Percentiles rank a stretch among this genome's conserved stretches.
phyloP scores from a whole-genome alignment of 176 grass and related monocot species.

The Chloris gayana region DNA sequence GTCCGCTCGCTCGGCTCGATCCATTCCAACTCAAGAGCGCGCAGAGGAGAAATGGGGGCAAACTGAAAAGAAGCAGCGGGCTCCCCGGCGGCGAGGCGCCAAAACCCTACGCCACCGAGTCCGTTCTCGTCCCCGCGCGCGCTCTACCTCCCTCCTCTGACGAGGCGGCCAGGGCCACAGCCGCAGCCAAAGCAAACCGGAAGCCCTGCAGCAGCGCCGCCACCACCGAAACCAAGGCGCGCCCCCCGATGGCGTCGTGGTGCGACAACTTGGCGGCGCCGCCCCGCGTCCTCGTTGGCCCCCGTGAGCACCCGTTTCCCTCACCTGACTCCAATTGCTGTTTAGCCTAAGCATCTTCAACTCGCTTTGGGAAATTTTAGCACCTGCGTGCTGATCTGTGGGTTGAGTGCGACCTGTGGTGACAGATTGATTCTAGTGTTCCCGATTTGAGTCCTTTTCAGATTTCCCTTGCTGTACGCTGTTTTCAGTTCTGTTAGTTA shows the following conservation, averaged over 20 bases:
- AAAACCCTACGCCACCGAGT: neutral
- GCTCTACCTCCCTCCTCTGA: neutral
- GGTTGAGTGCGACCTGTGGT: neutral
- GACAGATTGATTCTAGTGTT: neutral
- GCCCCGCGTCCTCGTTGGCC: conserved; percentile 52
- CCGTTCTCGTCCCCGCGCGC: neutral
- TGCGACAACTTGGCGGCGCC: conserved; percentile 39
- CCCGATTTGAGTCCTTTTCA: neutral
- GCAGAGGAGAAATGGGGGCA: neutral
- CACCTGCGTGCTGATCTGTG: neutral
- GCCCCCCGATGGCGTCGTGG: conserved; percentile 32
- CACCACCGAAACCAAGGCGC: neutral
- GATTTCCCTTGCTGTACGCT: neutral
- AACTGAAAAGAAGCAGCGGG: neutral
- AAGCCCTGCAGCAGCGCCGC: neutral
- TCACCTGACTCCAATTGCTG: neutral
- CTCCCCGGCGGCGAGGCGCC: conserved; percentile 1
- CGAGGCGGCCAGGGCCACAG: neutral
- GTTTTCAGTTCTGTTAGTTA: neutral
- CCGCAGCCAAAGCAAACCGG: neutral
- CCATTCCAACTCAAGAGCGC: neutral
- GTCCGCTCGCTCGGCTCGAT: too few relatives aligned
- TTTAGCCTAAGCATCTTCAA: neutral
- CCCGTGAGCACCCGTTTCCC: conserved; percentile 20
- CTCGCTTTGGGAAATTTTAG: neutral